Conservation (phyloP, 169 alveolate genomes). For the Cryptosporidium canis region DNA sequence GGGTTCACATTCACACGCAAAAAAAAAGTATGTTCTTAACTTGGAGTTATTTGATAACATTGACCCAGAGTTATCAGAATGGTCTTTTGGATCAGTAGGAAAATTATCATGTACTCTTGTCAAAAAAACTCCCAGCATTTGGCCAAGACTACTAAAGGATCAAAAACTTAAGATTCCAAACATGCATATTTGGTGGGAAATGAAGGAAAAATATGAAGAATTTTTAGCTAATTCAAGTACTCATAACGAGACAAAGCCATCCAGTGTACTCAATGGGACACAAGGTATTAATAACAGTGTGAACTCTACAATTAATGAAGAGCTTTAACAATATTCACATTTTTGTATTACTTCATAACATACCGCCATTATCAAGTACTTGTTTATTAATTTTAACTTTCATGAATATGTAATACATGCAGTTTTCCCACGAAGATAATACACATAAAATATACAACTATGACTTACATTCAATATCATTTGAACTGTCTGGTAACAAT, state of each 20-base stretch:
- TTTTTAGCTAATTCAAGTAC: not conserved
- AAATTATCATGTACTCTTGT: constrained; percentile 84
- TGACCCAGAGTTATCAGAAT: constrained; percentile 80
- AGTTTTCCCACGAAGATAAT: not conserved
- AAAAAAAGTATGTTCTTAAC: constrained; percentile 82
- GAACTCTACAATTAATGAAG: not conserved
- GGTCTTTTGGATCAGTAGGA: constrained; percentile 88
- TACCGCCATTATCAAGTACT: constrained; percentile 11
- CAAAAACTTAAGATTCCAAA: constrained; percentile 84
- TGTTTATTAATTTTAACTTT: not conserved
- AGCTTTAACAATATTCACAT: not conserved
- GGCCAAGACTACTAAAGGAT: constrained; percentile 85
- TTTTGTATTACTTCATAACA: not conserved
- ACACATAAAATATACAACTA: not conserved
- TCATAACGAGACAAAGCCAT: not conserved
- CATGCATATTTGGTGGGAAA: constrained; percentile 93
- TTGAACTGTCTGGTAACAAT: not conserved
- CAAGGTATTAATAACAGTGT: not conserved
- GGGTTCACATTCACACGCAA: constrained; percentile 86
- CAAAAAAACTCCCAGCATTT: constrained; percentile 80
- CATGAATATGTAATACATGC: constrained; percentile 1
- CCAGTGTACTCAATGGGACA: constrained; percentile 26
- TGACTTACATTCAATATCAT: not conserved
- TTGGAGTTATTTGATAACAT: constrained; percentile 82
- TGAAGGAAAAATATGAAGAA: constrained; percentile 88